Percentiles rank a stretch among this genome's conserved stretches.
Conservation (phyloP, 2,329 filamentous ascomycete genomes). For the Clonostachys rhizophaga region DNA sequence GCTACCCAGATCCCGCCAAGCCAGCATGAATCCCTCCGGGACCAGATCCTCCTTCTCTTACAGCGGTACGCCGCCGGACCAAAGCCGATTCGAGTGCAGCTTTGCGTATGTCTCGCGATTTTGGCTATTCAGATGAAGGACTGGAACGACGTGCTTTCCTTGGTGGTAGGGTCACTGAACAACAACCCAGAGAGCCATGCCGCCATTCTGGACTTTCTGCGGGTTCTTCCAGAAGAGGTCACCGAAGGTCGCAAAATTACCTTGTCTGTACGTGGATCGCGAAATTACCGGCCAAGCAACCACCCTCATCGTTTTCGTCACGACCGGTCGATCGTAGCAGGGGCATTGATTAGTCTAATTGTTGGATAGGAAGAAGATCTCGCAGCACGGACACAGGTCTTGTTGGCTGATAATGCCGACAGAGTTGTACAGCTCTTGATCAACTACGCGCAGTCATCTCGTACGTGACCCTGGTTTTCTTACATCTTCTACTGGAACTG, state of each 20-base stretch:
- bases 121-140: conserved; percentile 93
- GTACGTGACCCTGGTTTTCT: conserved; percentile 44
- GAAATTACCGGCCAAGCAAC: conserved; percentile 35
- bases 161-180: conserved; percentile 75
- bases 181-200: conserved; percentile 73
- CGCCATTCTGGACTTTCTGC: conserved; percentile 91
- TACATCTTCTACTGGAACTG: neutral
- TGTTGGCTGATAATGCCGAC: conserved; percentile 85
- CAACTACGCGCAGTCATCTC: conserved; percentile 86
- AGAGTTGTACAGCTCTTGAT: conserved; percentile 84
- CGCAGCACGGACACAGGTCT: conserved; percentile 75
- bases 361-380: conserved; percentile 88
- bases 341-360: conserved; percentile 25
- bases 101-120: conserved; percentile 92
- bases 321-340: conserved; percentile 26
- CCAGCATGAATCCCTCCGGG: conserved; percentile 72
- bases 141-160: conserved; percentile 89
- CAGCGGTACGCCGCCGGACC: conserved; percentile 78
- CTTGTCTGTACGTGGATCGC: conserved; percentile 87
- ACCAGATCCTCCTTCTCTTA: conserved; percentile 77
- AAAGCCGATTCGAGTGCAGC: conserved; percentile 80
- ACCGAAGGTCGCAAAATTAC: conserved; percentile 99
- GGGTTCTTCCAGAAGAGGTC: conserved; percentile 96
- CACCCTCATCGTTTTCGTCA: conserved; percentile 23
- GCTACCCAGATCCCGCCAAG: conserved; percentile 74